Evolutionary conservation across 2,329 filamentous ascomycete species (phyloP).

Genomic region (Colletotrichum sp.): DNA sequence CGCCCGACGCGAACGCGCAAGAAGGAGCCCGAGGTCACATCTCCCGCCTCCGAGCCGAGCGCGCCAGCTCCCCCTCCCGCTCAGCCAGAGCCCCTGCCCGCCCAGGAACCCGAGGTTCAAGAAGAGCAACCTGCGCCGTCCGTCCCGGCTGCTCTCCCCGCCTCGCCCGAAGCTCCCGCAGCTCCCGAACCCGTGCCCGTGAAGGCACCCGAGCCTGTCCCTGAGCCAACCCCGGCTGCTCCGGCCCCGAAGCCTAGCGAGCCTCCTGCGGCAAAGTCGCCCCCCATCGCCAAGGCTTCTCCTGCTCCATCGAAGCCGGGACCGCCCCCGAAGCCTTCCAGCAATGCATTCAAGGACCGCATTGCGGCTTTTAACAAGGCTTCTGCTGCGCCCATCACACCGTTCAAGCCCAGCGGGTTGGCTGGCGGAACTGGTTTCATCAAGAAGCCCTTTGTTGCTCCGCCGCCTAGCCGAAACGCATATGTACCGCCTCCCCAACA

Average conservation of each 20-base stretch:
- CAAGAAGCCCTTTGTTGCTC: constrained; percentile 96
- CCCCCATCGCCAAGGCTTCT: constrained; percentile 43
- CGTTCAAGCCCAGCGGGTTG: constrained; percentile 80
- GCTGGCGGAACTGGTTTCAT: constrained; percentile 73
- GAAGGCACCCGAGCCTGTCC: constrained; percentile 32
- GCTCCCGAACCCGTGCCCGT: constrained; percentile 38
- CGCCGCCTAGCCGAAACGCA: constrained; percentile 90
- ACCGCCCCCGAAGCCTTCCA: constrained; percentile 75
- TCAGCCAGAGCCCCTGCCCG: constrained; percentile 31
- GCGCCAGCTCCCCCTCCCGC: constrained; percentile 36
- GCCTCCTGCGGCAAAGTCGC: constrained; percentile 35
- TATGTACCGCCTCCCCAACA: constrained; percentile 82
- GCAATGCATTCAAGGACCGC: constrained; percentile 87
- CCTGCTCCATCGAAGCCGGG: constrained; percentile 48
- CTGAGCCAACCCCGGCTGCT: constrained; percentile 28
- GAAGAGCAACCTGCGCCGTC: constrained; percentile 33
- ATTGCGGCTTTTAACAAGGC: constrained; percentile 97
- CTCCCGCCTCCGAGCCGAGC: constrained; percentile 25
- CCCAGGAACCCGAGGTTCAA: constrained; percentile 40
- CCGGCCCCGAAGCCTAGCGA: constrained; percentile 44
- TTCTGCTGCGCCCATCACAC: constrained; percentile 83
- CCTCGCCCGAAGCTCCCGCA: constrained; percentile 38
- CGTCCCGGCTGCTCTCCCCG: constrained; percentile 30
- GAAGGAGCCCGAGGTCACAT: constrained; percentile 55
- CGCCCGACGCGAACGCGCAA: constrained; percentile 80